Base-by-base conservation (phyloP, 148 eudicot genomes). In the Diospyros kaki region DNA sequence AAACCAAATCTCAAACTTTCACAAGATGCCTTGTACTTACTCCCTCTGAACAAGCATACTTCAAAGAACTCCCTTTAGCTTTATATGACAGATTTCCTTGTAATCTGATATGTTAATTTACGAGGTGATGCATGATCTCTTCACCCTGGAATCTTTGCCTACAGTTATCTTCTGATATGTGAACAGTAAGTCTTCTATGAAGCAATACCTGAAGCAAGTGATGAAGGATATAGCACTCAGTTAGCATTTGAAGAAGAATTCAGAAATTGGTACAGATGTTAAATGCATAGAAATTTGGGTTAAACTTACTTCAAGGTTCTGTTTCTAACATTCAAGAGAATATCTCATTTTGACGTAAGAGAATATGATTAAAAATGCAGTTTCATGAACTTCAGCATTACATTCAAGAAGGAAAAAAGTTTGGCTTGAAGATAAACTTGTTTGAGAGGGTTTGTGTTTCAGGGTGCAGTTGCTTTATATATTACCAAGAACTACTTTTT, bases 141-240 rank as follows among this genome's bases (percentile, higher is more conserved):
- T 59, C 68, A 59, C 70, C 79, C 77, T 60, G 59, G 52, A 72
- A 63, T 76, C 67, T 71, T 74, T 69, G 77, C 81, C 78, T 75
- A 69, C 63, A 75, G 77, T 73, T 81, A 84, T 79, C 78, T 61
- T 78, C 79, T 77, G 69, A 77, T 81, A 65, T 76, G 60, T 62
- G 56, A 69, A 71, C 68, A 80, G 74, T 48, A 78, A 41, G 69
- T 79, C 79, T 75, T 77, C 89, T 90, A 90, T 72, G 94, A 81
- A 73, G 92, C 87, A 72, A 89, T 84, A 56, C 97, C 97, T 92
- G 91, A 59, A 73, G 39, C 51, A 73, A 67, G 69, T 68, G 74
- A 71, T 50, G 64, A 58, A 18, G 40, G 42, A 5, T 40, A 44
- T 41, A 53, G 46, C 39, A 75, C 6, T 42, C 44, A 28, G 41